Conservation (phyloP, 352 stramenopile genomes). For the Phytophthora podocarpi region DNA sequence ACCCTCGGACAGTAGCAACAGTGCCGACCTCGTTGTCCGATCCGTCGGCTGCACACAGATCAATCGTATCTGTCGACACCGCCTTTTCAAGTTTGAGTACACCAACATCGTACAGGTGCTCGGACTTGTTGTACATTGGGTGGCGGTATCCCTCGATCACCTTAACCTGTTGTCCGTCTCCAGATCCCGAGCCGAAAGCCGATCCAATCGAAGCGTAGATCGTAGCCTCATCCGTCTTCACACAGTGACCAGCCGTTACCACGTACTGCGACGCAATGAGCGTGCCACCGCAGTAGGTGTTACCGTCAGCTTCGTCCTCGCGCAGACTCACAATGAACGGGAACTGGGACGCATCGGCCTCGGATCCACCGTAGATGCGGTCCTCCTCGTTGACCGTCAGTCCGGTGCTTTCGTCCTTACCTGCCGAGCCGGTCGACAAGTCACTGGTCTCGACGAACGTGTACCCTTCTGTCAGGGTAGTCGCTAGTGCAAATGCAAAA, state of each 20-base stretch:
- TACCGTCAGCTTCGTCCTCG: constrained; percentile 33
- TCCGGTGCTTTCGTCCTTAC: constrained; percentile 24
- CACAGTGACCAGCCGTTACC: constrained; percentile 76
- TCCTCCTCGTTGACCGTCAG: constrained; percentile 45
- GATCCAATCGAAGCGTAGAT: constrained; percentile 66
- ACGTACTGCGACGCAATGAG: constrained; percentile 71
- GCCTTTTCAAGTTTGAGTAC: constrained; percentile 62
- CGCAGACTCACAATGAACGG: constrained; percentile 67
- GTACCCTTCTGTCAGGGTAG: constrained; percentile 26
- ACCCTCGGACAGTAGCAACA: constrained; percentile 60
- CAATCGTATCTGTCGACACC: constrained; percentile 37
- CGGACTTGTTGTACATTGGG: constrained; percentile 57
- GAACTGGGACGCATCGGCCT: constrained; percentile 54
- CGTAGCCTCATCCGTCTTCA: constrained; percentile 41
- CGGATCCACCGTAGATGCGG: constrained; percentile 65
- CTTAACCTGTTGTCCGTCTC: constrained; percentile 54
- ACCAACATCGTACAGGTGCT: constrained; percentile 60
- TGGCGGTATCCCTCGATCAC: constrained; percentile 51
- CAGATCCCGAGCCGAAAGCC: constrained; percentile 40
- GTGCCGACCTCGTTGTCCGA: constrained; percentile 56
- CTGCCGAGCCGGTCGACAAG: constrained; percentile 9
- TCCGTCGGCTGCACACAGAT: constrained; percentile 43
- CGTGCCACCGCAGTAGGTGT: constrained; percentile 69
- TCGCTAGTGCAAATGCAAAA: constrained; percentile 21
- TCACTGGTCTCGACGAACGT: constrained; percentile 39